These are phyloP conservation scores for Pilasporangium apinafurcum DNA, from an alignment of 352 stramenopile genomes.

Conservation along the genomic window DNA sequence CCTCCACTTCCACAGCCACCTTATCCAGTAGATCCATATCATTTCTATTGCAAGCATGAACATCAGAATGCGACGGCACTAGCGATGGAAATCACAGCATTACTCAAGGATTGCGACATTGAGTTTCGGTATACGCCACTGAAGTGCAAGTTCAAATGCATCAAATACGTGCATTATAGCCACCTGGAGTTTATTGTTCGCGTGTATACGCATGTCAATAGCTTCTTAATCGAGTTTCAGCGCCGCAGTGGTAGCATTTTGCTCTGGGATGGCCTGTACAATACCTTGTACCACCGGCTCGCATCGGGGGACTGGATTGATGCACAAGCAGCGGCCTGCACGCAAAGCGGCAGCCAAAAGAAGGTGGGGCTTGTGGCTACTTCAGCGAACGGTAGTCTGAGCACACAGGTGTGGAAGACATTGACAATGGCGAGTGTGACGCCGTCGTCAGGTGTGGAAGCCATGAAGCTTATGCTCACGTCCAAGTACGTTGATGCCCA, in stretches of 20 bases:
- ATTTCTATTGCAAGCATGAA: constrained; percentile 64
- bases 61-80: constrained; percentile 22
- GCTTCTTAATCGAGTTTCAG: constrained; percentile 71
- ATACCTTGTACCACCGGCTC: constrained; percentile 60
- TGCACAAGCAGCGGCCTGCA: constrained; percentile 29
- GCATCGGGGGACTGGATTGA: constrained; percentile 43
- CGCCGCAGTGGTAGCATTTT: constrained; percentile 64
- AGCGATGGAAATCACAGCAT: constrained; percentile 35
- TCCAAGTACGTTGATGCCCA: constrained; percentile 66
- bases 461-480: constrained; percentile 84
- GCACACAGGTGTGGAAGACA: constrained; percentile 53
- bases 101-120: constrained; percentile 52
- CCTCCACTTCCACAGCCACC: constrained; percentile 46
- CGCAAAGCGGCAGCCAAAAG: constrained; percentile 73
- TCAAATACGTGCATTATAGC: constrained; percentile 83
- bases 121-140: constrained; percentile 58
- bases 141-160: constrained; percentile 85
- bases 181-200: constrained; percentile 76
- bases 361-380: constrained; percentile 17
- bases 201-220: constrained; percentile 37
- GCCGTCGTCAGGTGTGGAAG: constrained; percentile 64
- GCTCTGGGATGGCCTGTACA: constrained; percentile 80
- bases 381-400: constrained; percentile 35
- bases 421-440: constrained; percentile 43
- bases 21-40: constrained; percentile 79